A percentile compares a stretch with the other conserved stretches of the same genome.
phyloP scores from a whole-genome alignment of 352 stramenopile species.

The Globisporangium alternatum region DNA sequence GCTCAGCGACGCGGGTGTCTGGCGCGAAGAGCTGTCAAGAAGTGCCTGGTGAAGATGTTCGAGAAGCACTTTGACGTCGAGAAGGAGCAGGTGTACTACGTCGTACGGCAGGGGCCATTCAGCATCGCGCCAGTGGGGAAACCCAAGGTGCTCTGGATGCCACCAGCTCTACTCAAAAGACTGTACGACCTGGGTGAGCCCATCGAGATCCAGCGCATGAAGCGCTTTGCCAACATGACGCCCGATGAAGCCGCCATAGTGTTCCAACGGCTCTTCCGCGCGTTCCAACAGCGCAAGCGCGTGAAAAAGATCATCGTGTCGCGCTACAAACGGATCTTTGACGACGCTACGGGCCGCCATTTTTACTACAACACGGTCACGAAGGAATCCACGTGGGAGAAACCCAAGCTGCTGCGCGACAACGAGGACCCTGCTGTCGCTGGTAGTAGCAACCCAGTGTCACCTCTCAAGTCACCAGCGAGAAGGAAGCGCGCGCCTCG shows the following conservation, averaged over 20 bases:
- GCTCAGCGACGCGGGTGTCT: slow-evolving; percentile 29
- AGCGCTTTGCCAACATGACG: slow-evolving; percentile 43
- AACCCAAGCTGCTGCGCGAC: slow-evolving; percentile 38
- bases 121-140: slow-evolving; percentile 12
- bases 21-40: slow-evolving; percentile 28
- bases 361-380: slow-evolving; percentile 80
- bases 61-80: slow-evolving; percentile 71
- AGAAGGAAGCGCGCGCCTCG: slow-evolving; percentile 12
- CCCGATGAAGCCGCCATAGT: slow-evolving; percentile 50
- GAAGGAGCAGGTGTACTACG: slow-evolving; percentile 55
- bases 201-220: slow-evolving; percentile 53
- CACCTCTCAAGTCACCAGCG: slow-evolving; percentile 16
- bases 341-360: slow-evolving; percentile 39
- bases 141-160: slow-evolving; percentile 25
- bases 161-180: slow-evolving; percentile 39
- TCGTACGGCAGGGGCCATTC: slow-evolving; percentile 18
- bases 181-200: slow-evolving; percentile 65
- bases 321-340: slow-evolving; percentile 57
- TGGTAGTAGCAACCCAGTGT: background rate
- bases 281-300: slow-evolving; percentile 36
- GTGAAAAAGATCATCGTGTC: slow-evolving; percentile 40
- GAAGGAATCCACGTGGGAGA: slow-evolving; percentile 68
- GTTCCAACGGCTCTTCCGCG: slow-evolving; percentile 49
- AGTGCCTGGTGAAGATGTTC: slow-evolving; percentile 34
- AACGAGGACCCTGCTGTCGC: background rate